Base-by-base conservation (phyloP, 2,329 filamentous ascomycete species). In the Trichoderma koningii region DNA sequence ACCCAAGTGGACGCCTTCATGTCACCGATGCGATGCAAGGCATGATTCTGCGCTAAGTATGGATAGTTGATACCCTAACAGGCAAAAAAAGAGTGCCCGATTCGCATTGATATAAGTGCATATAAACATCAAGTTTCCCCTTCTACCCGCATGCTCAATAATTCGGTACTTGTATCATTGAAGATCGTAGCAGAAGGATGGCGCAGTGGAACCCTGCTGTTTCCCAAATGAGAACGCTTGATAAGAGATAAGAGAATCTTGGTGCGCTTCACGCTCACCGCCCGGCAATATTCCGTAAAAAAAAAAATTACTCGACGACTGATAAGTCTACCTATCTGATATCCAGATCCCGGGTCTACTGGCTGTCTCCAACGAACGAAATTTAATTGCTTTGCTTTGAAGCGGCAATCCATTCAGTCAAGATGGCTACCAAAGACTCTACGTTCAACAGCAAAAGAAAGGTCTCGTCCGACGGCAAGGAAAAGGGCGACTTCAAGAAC, bases 401-500 rank as follows among this genome's bases (percentile, higher is more conserved):
- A 59, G 48, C 63, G 55, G 61, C 55, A 71, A 75, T 67, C 50
- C 14, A 44, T 38, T 55, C 34, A 51, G 28, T 19, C 28, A 63
- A 47, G 66, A 85, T 86, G 83, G 82, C 81, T 41, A 79, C 79
- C 14, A 85, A 82, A 72, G 73, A 74, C 65, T 76, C 79, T 61
- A 76, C 77, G 52, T 75, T 76, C 42, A 83, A 82, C 57, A 81
- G 77, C 66, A 89, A 89, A 77, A 80, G 87, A 69, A 89, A 89
- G 76, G 79, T 80, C 41, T 76, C 78, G 28, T 74, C 79, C 7
- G 72, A 71, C 41, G 74, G 74, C 42, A 86, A 83, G 73, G 76
- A 79, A 51, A 79, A 74, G 57, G 69, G 77, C 19, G 76, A 77
- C 53, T 77, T 77, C 61, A 78, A 78, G 64, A 65, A 69, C 45